Evolutionary conservation across 192 early-diverging fungal species (phyloP), one percentile per base, ranked within the genome.

Genomic region (Coemansia aciculifera): DNA sequence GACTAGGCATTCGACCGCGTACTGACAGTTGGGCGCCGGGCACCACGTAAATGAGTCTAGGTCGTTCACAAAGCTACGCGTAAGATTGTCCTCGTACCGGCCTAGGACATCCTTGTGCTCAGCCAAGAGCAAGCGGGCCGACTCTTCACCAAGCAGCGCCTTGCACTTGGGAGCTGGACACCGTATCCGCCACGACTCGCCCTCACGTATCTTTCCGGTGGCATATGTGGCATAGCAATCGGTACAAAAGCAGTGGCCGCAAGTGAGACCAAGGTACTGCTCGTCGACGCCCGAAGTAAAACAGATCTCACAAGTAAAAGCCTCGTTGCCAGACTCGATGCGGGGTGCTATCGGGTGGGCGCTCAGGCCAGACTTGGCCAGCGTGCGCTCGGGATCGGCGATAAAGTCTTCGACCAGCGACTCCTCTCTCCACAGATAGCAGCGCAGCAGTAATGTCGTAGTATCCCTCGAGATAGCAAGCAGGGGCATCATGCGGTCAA

Each of bases 11-110:
- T 98, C 93, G 48, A 99, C 73, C 13, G 93, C 95, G 74, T 92
- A 94, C 76, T 94, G 92, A 80, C 98, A 99, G 72, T 94, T 92
- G 19, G 96, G 96, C 17, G 91, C 92, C 27, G 97, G 96, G 64
- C 98, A 99, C 96, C 96, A 99, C 43, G 88, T 78, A 32, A 96
- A 76, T 46, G 83, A 87, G 52, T 87, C 84, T 49, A 87, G 86
- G 74, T 98, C 97, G 67, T 94, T 94, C 19, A 99, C 96, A 85
- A 91, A 99, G 11, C 92, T 92, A 54, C 95, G 88, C 31, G 95
- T 87, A 54, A 96, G 86, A 56, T 70, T 72, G 24, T 57, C 42
- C 32, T 78, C 81, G 62, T 86, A 97, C 88, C 88, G 92, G 63
- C 66, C 56, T 60, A 85, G 75, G 8, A 87, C 79, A 13, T 44